These are phyloP conservation scores for Schrenkiella parvula DNA, from an alignment of 345 rosid genomes.

Conservation along the genomic window DNA sequence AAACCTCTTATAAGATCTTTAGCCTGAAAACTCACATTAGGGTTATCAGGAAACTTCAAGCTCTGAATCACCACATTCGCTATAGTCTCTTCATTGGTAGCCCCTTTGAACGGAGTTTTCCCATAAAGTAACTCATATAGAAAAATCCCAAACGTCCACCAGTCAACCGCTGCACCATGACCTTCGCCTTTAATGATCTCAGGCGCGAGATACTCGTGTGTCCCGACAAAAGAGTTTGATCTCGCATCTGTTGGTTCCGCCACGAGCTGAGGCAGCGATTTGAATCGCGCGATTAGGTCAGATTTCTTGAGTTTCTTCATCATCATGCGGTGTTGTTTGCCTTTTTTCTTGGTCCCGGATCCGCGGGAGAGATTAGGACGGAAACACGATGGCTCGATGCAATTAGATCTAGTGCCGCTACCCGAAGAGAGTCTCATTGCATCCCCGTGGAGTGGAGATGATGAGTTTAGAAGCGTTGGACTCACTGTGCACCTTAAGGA, in stretches of 20 bases:
- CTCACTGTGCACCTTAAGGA: constrained; percentile 85
- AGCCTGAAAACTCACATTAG: constrained; percentile 78
- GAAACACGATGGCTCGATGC: constrained; percentile 79
- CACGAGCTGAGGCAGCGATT: constrained; percentile 83
- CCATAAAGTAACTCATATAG: constrained; percentile 85
- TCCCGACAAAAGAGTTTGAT: constrained; percentile 95
- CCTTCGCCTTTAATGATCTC: constrained; percentile 98
- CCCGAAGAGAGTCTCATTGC: constrained; percentile 60
- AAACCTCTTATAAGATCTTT: constrained; percentile 78
- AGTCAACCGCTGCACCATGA: constrained; percentile 97
- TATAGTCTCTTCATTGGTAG: constrained; percentile 79
- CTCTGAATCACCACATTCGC: constrained; percentile 71
- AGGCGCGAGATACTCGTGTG: constrained; percentile 93
- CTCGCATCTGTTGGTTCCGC: constrained; percentile 97
- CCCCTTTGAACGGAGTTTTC: constrained; percentile 83
- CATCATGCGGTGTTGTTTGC: constrained; percentile 45
- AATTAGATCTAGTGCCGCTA: constrained; percentile 58
- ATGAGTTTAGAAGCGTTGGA: constrained; percentile 77
- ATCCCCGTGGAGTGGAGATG: constrained; percentile 51
- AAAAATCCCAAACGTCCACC: constrained; percentile 97
- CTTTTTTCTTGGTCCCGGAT: constrained; percentile 41
- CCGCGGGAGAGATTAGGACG: constrained; percentile 65
- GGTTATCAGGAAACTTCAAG: constrained; percentile 76
- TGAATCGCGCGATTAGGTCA: constrained; percentile 43
- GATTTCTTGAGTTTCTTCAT: constrained; percentile 52